Evolutionary conservation across 78 protist species (phyloP).

Genomic region (Speleostelium caveatum): DNA sequence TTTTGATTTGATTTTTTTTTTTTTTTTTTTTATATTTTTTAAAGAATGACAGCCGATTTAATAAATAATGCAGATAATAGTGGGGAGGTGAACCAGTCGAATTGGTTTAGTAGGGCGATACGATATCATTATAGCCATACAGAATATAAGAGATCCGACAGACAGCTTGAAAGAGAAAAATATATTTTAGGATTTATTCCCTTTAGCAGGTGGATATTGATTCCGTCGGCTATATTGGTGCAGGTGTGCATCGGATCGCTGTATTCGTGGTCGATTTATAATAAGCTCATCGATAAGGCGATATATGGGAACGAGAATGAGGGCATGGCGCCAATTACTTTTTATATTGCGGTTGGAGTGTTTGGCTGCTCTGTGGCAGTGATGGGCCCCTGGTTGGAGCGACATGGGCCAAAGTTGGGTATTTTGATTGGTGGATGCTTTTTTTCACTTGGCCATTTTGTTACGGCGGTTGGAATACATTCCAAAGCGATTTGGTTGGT

Average conservation of each 20-base stretch:
- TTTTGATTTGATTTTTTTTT: too few species aligned
- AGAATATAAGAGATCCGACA: background rate
- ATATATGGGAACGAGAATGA: background rate
- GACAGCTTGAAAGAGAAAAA: conserved; percentile 34
- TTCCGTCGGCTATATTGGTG: conserved; percentile 3
- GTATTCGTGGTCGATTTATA: conserved; percentile 40
- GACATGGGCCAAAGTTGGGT: conserved; percentile 53
- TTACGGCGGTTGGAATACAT: conserved; percentile 66
- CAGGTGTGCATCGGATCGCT: conserved; percentile 34
- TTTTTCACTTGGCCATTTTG: conserved; percentile 50
- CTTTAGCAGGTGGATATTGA: conserved; percentile 38
- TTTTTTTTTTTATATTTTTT: too few species aligned
- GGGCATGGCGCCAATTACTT: conserved; percentile 52
- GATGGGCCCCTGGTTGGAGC: conserved; percentile 64
- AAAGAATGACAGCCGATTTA: too few species aligned
- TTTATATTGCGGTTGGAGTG: conserved; percentile 39
- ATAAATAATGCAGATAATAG: too few species aligned
- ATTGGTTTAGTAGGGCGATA: too few species aligned
- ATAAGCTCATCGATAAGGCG: conserved; percentile 22
- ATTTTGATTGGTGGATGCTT: conserved; percentile 28
- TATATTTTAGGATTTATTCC: background rate
- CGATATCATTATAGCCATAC: too few species aligned
- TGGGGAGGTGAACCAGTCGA: too few species aligned
- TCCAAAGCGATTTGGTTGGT: conserved; percentile 22
- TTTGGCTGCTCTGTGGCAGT: conserved; percentile 40